Base-by-base conservation (phyloP, 768 basidiomycete genomes). In the Lactarius hatsudake region DNA sequence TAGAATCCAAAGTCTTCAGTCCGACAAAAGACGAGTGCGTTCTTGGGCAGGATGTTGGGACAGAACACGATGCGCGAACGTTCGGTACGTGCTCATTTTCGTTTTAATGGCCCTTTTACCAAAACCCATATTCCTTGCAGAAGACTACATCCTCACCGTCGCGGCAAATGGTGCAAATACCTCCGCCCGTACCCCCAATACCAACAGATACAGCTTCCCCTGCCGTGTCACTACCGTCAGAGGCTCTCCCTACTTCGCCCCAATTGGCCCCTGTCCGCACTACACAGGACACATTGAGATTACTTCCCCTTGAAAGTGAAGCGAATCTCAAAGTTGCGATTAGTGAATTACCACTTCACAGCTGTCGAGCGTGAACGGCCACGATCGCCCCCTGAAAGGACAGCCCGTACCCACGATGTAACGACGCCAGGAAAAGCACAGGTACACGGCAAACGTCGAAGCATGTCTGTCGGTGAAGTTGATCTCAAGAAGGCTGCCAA, bases 1-100 rank as follows among this genome's bases (percentile, higher is more conserved):
- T 72, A 86, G 86, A 74, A 78, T 34, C 72, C 79, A 13, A 91
- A 84, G 75, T 83, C 85, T 13, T 86, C 90, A 7, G 87, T 93
- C 65, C 79, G 90, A 69, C 83, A 86, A 43, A 93, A 91, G 75
- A 91, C 90, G n/a, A 89, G 84, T 72, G 89, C 89, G 56, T 87
- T 94, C 74, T 80, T 89, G 69, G 90, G 90, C 3, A 92, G 87
- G 77, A 88, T 94, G 87, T 77, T 88, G 45, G 90, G 90, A 4
- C 84, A 87, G 71, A 81, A 78, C 58, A 83, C 82, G 38, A 81
- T 85, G 36, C 82, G 89, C 59, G 89, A 91, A 75, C 85, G 88
- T 76, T 87, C 86, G 62, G 90, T 91, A 76, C 75, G 77, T 68
- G 15, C 83, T 76, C 69, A 59, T 54, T 43, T 43, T 68, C 28